Conservation (phyloP, 495 filamentous ascomycete genomes). For the Podospora bellae-mahoneyi region DNA sequence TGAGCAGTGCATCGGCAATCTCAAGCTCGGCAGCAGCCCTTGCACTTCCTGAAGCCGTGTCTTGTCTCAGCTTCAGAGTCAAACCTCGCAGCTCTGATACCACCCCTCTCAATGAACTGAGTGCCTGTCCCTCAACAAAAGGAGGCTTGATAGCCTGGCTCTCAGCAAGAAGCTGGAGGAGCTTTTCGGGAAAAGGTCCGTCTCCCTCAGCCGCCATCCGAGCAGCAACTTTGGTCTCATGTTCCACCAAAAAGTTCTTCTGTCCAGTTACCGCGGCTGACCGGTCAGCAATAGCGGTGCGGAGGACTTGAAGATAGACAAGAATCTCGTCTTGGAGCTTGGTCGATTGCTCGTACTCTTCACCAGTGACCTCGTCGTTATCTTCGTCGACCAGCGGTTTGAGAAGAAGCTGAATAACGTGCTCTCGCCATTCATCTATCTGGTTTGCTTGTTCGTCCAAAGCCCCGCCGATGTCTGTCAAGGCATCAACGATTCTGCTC, state of each 20-base stretch:
- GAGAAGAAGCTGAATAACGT: constrained; percentile 64
- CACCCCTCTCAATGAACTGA: constrained; percentile 63
- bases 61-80: constrained; percentile 58
- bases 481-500: constrained; percentile 26
- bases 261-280: constrained; percentile 71
- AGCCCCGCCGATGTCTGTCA: constrained; percentile 42
- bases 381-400: constrained; percentile 81
- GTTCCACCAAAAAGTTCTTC: constrained; percentile 70
- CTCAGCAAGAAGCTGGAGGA: constrained; percentile 56
- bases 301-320: constrained; percentile 73
- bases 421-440: constrained; percentile 69
- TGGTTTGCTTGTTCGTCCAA: constrained; percentile 67
- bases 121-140: constrained; percentile 37
- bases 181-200: constrained; percentile 68
- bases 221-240: constrained; percentile 63
- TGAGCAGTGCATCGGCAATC: constrained; percentile 53
- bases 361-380: constrained; percentile 68
- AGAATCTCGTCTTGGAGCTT: constrained; percentile 79
- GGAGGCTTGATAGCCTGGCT: constrained; percentile 58
- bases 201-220: constrained; percentile 56
- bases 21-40: constrained; percentile 63
- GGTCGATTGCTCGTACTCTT: constrained; percentile 85
- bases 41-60: constrained; percentile 56
- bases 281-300: constrained; percentile 73
- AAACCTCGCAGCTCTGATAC: constrained; percentile 66